Evolutionary conservation across 306 rosid genomes (phyloP).

Genomic region (Prunus dulcis): DNA sequence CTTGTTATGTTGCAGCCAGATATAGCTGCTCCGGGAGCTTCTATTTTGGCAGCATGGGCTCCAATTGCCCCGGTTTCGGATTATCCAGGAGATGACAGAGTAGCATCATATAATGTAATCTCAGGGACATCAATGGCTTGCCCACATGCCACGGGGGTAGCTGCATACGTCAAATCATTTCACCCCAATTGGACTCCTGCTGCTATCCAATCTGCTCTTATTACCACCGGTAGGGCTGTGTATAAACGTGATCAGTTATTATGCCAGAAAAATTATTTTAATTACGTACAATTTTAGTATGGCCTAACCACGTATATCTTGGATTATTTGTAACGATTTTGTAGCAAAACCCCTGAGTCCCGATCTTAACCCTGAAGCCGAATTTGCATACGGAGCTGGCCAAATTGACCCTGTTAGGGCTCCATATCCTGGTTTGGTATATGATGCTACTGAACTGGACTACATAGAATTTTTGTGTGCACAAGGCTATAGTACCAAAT

Average conservation of each 20-base stretch:
- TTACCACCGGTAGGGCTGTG: slow-evolving; percentile 37
- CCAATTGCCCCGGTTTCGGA: not conserved
- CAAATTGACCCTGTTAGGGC: slow-evolving; percentile 37
- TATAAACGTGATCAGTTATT: not conserved
- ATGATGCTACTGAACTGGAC: slow-evolving; percentile 31
- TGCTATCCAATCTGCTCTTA: slow-evolving; percentile 40
- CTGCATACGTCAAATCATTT: slow-evolving; percentile 53
- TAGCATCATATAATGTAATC: not conserved
- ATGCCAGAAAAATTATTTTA: not conserved
- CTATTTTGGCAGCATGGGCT: slow-evolving; percentile 46
- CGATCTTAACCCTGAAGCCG: slow-evolving; percentile 12
- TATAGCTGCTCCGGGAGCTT: slow-evolving; percentile 39
- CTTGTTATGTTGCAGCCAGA: slow-evolving; percentile 34
- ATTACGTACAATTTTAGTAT: no score
- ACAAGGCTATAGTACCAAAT: slow-evolving; percentile 30
- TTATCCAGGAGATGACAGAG: slow-evolving; percentile 17
- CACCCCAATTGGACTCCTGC: slow-evolving; percentile 54
- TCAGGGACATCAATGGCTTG: slow-evolving; percentile 62
- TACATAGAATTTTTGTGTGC: slow-evolving; percentile 42
- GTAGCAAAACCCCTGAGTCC: slow-evolving; percentile 36
- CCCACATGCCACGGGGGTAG: slow-evolving; percentile 43
- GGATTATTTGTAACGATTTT: not conserved
- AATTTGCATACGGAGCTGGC: slow-evolving; percentile 52
- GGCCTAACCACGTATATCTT: not conserved
- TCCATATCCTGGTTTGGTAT: slow-evolving; percentile 41